Percentiles rank a stretch among this genome's conserved stretches.
phyloP scores from a whole-genome alignment of 2,329 filamentous ascomycete genomes.

The Cladosporium sp. region DNA sequence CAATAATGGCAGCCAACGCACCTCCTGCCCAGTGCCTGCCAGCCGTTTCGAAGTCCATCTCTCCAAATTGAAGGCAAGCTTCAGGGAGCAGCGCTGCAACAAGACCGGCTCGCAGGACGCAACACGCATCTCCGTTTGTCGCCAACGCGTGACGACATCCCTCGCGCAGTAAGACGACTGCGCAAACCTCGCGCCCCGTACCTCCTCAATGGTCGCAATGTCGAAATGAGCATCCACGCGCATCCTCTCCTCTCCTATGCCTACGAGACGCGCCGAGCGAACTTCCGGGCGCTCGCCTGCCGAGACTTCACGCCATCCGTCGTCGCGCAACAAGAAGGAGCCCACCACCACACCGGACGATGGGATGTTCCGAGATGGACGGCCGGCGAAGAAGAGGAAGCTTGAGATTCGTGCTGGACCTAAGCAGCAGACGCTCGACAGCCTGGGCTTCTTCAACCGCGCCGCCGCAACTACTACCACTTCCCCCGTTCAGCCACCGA shows the following conservation, averaged over 20 bases:
- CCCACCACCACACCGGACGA: constrained; percentile 1
- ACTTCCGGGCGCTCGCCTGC: not conserved
- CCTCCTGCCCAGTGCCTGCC: not conserved
- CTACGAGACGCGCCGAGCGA: constrained; percentile 7
- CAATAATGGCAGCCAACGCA: not conserved
- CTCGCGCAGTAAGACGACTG: not conserved
- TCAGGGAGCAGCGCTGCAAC: constrained; percentile 8
- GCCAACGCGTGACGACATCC: constrained; percentile 1
- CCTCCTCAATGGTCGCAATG: not conserved
- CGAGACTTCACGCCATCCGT: not conserved
- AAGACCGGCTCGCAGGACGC: not conserved
- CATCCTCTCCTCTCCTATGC: not conserved
- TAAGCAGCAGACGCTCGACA: constrained; percentile 26
- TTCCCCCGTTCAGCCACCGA: constrained; percentile 38
- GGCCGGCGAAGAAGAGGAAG: constrained; percentile 30
- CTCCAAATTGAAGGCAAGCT: constrained; percentile 8
- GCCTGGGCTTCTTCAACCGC: constrained; percentile 29
- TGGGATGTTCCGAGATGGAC: constrained; percentile 27
- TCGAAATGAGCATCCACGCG: constrained; percentile 10
- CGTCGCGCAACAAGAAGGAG: not conserved
- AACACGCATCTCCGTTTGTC: not conserved
- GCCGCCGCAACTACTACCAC: constrained; percentile 8
- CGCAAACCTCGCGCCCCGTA: not conserved
- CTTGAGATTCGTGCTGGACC: constrained; percentile 28
- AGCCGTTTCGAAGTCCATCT: constrained; percentile 9